Evolutionary conservation across 148 eudicot genomes (phyloP), one percentile per base, ranked within the genome.

Genomic region (Suaeda aralocaspica): DNA sequence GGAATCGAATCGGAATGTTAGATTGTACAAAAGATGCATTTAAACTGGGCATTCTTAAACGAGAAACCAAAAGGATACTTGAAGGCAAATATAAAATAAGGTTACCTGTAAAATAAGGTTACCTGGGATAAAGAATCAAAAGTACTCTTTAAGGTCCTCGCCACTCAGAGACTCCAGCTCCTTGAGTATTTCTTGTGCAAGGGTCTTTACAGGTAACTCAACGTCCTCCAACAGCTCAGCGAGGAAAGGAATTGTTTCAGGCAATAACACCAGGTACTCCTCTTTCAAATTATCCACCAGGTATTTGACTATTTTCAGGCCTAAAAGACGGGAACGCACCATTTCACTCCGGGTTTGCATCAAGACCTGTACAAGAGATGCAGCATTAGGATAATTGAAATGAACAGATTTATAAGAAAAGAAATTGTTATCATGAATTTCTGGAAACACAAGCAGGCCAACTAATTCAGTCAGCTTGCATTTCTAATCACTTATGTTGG

Each of bases 171-270:
- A 45, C 74, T 94, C 98, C 74, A 94, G 82, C 73, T 94, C 98
- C 79, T 82, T 91, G 10, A 91, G 81, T 59, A 90, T 87, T 69
- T 94, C 97, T 80, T 91, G 98, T 5, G 98, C 97, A 64, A 91
- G 92, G 19, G 89, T 81, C 74, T 91, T 94, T 39, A 94, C 96
- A 16, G 87, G 76, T 57, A 78, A 81, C 82, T 94, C 98, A 4
- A 80, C 86, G 74, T 94, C 98, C 80, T 94, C 98, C 21, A 94
- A 85, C 79, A 91, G 73, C 80, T 94, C 98, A 44, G 88, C 89
- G 2, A 94, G 91, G 92, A 89, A 94, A 45, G 98, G 97, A 31
- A 94, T 91, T 19, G 97, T 90, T 71, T 94, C 98, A 9, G 97
- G 83, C 81, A 94, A 72, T 31, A 91, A 78, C 15, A 81, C 92